phyloP scores from a whole-genome alignment of 495 filamentous ascomycete genomes.

The Ramalina intermedia region DNA sequence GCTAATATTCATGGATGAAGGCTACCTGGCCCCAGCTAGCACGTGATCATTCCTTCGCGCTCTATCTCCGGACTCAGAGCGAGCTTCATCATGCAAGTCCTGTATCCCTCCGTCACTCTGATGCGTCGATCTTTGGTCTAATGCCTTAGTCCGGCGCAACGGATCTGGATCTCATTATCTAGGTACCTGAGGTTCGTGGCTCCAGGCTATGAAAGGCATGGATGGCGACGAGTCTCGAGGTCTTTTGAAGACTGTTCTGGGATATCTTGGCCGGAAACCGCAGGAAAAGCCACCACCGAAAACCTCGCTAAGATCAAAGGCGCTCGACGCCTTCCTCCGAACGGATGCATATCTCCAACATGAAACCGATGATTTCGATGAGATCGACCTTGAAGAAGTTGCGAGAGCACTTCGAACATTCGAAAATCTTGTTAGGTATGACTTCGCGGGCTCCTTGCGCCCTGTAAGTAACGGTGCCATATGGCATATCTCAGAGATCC shows the following conservation, averaged over 20 bases:
- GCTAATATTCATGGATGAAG: too few species aligned
- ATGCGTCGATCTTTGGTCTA: too few species aligned
- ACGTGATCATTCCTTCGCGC: too few species aligned
- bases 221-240: slow-evolving; percentile 15
- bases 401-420: slow-evolving; percentile 17
- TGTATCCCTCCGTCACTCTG: too few species aligned
- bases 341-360: slow-evolving; percentile 22
- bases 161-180: too few species aligned
- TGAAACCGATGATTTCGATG: slow-evolving; percentile 16
- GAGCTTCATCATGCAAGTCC: too few species aligned
- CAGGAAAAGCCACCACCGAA: slow-evolving; percentile 17
- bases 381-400: slow-evolving; percentile 15
- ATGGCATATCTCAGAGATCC: slow-evolving; percentile 7
- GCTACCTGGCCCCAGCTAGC: too few species aligned
- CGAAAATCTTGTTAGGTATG: slow-evolving; percentile 18
- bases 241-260: slow-evolving; percentile 18
- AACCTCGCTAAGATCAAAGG: slow-evolving; percentile 16
- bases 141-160: too few species aligned
- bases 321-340: slow-evolving; percentile 20
- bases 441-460: slow-evolving; percentile 13
- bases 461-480: slow-evolving; percentile 13
- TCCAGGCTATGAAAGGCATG: too few species aligned
- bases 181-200: too few species aligned
- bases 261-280: slow-evolving; percentile 21
- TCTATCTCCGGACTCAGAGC: too few species aligned